Base-by-base conservation (phyloP, 116 monocot species). In the Phalaenopsis hybrid region DNA sequence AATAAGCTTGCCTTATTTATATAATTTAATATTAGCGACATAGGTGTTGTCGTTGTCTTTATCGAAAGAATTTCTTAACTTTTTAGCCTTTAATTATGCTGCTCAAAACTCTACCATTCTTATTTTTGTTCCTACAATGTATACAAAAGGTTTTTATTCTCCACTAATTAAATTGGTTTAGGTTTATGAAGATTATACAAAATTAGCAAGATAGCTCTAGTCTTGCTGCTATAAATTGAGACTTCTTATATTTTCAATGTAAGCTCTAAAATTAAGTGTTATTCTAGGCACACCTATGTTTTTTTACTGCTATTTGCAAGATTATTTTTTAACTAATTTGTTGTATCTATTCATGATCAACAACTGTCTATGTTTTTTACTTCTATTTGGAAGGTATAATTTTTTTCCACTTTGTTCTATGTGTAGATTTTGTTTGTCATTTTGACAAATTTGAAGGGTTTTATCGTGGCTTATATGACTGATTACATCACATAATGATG, bases 371-470 rank as follows among this genome's bases (percentile, higher is more conserved):
- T 45, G n/a, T 50, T 31, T 31, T 45, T 77, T 52, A 43, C 23
- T 51, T 11, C 44, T 77, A 49, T 48, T 50, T 77, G 28, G 5
- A 51, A 31, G 21, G 44, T 13, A 50, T 31, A 25, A 77, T 28
- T 49, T 16, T 77, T 77, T 4, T 25, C 45, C 18, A 75, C 44
- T 50, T 50, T 51, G 50, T 49, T 52, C 18, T 28, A n/a, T 63
- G 28, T 90, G 86, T 92, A 99, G 99, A 95, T 95, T 88, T 84
- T 99, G 59, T 99, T 92, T 83, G 80, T 93, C 37, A 86, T 79
- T 46, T 88, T 99, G 88, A 95, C 90, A 74, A 99, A 99, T 83
- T 44, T 82, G n/a, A 79, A 86, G n/a, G 99, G 99, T 73, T 95
- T 95, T 20, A 99, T 95, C 0, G 63, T 92, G 37, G 58, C 75